Evolutionary conservation across 257 asterid genomes (phyloP).

Genomic region (Solanum okadae): DNA sequence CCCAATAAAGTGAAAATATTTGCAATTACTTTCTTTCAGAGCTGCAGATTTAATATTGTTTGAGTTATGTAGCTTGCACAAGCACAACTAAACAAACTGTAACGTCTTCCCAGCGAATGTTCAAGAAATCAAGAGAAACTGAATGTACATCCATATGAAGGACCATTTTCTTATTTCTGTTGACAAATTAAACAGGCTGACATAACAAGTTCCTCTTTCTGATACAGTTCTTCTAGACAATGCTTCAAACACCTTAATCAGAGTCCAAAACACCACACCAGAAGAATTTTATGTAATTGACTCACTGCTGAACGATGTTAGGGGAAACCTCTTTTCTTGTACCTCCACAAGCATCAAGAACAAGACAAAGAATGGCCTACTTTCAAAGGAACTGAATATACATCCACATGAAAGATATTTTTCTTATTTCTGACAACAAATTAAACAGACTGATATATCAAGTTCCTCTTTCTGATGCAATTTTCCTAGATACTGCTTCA

Average conservation of each 20-base stretch:
- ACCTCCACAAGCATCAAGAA: not conserved
- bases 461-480: not conserved
- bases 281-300: not conserved
- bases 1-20: not conserved
- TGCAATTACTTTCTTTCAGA: not conserved
- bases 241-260: not conserved
- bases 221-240: not conserved
- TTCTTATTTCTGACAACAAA: not conserved
- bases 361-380: not conserved
- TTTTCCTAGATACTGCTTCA: not conserved
- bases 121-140: not conserved
- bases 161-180: not conserved
- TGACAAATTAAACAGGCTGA: not conserved
- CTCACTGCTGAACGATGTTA: not conserved
- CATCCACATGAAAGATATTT: not conserved
- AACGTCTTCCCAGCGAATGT: not conserved
- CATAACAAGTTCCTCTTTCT: not conserved
- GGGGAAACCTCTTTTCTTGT: not conserved
- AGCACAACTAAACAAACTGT: not conserved
- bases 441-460: not conserved
- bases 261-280: not conserved
- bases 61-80: not conserved
- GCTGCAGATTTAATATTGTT: not conserved
- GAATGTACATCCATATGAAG: not conserved
- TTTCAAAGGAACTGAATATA: not conserved